Percentiles rank a stretch among this genome's conserved stretches.
Evolutionary conservation across 179 eudicot species (phyloP).

Genomic region (Patellifolia procumbens): DNA sequence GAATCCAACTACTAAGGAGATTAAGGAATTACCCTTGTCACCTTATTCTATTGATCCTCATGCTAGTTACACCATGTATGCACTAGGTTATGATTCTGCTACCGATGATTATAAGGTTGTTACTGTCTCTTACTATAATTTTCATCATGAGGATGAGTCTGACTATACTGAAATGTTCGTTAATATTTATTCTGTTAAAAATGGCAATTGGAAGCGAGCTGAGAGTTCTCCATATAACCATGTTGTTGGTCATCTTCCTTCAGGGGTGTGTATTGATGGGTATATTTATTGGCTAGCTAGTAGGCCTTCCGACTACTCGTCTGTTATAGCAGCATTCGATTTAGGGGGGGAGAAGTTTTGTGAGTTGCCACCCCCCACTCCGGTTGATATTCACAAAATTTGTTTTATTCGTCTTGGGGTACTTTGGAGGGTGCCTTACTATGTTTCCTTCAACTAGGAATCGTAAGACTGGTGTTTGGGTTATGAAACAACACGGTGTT

Average conservation of each 20-base stretch:
- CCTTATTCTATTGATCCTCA: no score
- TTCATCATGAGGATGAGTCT: neutral
- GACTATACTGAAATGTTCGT: neutral
- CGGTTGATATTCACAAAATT: neutral
- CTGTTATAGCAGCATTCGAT: conserved; percentile 18
- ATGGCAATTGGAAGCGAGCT: no score
- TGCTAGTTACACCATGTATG: no score
- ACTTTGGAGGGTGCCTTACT: conserved; percentile 29
- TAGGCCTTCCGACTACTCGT: conserved; percentile 8
- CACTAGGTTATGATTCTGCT: no score
- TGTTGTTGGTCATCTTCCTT: no score
- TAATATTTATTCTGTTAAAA: neutral
- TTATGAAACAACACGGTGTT: conserved; percentile 17
- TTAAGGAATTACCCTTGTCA: no score
- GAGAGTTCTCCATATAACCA: no score
- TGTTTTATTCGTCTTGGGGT: conserved; percentile 6
- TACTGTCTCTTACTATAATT: neutral
- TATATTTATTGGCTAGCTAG: conserved; percentile 17
- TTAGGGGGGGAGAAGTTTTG: no score
- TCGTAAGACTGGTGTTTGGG: conserved; percentile 11
- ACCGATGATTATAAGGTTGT: no score
- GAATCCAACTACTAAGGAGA: no score
- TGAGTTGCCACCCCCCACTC: conserved; percentile 16
- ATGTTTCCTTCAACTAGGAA: neutral
- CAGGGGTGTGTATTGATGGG: conserved; percentile 19